Conservation (phyloP, 2,329 filamentous ascomycete species). For the Lecanosticta acicola region DNA sequence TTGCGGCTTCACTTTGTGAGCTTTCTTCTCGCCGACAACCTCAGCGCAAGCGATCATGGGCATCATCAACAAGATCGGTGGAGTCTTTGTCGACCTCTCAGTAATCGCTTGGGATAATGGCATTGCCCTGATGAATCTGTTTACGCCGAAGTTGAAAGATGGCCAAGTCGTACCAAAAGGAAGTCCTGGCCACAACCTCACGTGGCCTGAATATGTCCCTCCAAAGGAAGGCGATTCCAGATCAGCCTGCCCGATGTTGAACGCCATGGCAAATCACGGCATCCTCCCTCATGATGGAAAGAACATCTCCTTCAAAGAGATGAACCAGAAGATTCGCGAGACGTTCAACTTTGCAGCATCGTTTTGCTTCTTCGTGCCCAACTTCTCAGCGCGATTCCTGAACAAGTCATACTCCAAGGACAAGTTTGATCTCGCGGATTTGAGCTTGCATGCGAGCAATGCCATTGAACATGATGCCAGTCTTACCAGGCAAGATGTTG, state of each 20-base stretch:
- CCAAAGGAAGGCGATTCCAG: conserved; percentile 34
- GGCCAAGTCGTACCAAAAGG: conserved; percentile 35
- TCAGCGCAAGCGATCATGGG: conserved; percentile 16
- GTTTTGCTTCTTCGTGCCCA: conserved; percentile 28
- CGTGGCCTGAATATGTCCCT: conserved; percentile 36
- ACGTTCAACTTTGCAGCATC: conserved; percentile 29
- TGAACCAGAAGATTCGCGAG: conserved; percentile 24
- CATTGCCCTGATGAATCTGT: conserved; percentile 35
- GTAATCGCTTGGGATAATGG: conserved; percentile 38
- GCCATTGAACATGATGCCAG: conserved; percentile 28
- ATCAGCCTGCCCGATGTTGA: conserved; percentile 27
- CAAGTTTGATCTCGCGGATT: conserved; percentile 24
- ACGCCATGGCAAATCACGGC: conserved; percentile 30
- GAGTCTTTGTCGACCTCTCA: conserved; percentile 32
- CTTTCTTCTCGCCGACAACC: too few species aligned
- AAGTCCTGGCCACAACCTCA: conserved; percentile 32
- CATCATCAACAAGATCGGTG: conserved; percentile 19
- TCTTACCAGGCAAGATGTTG: conserved; percentile 32
- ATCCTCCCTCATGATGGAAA: conserved; percentile 28
- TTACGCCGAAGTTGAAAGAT: conserved; percentile 34
- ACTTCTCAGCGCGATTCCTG: conserved; percentile 25
- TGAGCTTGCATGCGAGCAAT: conserved; percentile 24
- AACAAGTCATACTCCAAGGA: conserved; percentile 27
- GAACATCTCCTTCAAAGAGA: conserved; percentile 26
- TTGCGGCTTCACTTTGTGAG: too few species aligned